A percentile compares a stretch with the other conserved stretches of the same genome.
Evolutionary conservation across 1,139 yeast species (phyloP).

Genomic region (Taphrina communis): DNA sequence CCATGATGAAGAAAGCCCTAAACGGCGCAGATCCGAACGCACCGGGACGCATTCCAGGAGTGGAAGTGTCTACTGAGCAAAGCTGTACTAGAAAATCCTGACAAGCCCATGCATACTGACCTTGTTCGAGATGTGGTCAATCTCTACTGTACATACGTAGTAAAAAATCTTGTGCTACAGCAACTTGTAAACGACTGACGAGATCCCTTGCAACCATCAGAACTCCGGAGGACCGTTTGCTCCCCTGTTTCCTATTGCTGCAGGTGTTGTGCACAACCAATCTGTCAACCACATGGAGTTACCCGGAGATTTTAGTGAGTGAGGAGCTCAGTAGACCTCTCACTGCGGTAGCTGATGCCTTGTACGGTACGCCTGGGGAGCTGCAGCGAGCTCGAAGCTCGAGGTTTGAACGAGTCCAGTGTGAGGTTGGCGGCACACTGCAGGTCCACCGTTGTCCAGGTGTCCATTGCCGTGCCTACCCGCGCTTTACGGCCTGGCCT

Average conservation of each 20-base stretch:
- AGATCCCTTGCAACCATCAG: background rate
- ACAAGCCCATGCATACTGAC: background rate
- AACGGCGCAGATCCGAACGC: slow-evolving; percentile 27
- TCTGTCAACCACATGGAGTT: too few relatives aligned
- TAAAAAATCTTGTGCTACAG: background rate
- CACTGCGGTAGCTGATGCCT: too few relatives aligned
- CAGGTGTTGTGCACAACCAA: too few relatives aligned
- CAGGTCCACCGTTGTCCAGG: background rate
- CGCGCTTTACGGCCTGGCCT: background rate
- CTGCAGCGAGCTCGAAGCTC: too few relatives aligned
- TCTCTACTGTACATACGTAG: slow-evolving; percentile 2
- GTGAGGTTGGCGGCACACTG: too few relatives aligned
- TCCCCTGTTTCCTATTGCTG: too few relatives aligned
- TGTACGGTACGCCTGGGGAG: too few relatives aligned
- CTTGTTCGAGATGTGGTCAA: background rate
- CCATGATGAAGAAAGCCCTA: slow-evolving; percentile 21
- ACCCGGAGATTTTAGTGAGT: too few relatives aligned
- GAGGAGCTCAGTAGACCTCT: too few relatives aligned
- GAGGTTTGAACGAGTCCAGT: too few relatives aligned
- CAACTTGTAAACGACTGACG: background rate
- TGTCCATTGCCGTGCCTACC: background rate
- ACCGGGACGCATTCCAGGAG: slow-evolving; percentile 26
- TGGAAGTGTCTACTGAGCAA: slow-evolving; percentile 17
- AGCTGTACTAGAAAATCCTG: background rate
- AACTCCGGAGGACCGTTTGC: too few relatives aligned